These are phyloP conservation scores for Geotrichum candidum DNA, from an alignment of 1,139 yeast genomes.

Conservation along the genomic window DNA sequence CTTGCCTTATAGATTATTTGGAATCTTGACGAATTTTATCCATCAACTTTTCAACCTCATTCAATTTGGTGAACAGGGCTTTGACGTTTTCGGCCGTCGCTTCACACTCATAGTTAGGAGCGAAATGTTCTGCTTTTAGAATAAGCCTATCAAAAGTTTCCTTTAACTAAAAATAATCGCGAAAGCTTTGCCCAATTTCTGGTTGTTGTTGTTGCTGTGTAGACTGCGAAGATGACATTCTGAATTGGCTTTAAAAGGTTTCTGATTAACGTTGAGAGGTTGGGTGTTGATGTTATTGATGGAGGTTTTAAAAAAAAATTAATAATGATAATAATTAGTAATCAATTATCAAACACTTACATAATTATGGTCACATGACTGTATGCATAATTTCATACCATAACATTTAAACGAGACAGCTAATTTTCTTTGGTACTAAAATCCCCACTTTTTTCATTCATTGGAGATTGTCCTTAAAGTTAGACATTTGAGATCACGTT, in stretches of 20 bases:
- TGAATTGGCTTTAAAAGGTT: background rate
- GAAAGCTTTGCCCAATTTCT: background rate
- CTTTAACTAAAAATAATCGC: slow-evolving; percentile 1
- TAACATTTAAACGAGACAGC: no score
- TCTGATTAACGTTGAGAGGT: background rate
- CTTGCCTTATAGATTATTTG: background rate
- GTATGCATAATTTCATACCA: no score
- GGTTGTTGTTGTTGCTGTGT: background rate
- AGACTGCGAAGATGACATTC: background rate
- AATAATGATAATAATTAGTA: no score
- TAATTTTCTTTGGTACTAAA: no score
- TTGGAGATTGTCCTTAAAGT: no score
- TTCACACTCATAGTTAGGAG: background rate
- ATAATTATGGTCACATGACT: no score
- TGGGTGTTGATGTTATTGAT: background rate
- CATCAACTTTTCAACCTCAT: background rate
- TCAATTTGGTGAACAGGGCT: background rate
- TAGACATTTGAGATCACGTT: no score
- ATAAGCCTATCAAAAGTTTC: background rate
- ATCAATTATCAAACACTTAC: no score
- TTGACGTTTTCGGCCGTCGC: background rate
- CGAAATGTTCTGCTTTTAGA: background rate
- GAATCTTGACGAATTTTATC: slow-evolving; percentile 1
- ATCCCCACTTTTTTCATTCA: no score
- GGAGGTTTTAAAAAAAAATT: no score